phyloP scores from a whole-genome alignment of 2,329 filamentous ascomycete species.

The Berkeleyomyces rouxiae region DNA sequence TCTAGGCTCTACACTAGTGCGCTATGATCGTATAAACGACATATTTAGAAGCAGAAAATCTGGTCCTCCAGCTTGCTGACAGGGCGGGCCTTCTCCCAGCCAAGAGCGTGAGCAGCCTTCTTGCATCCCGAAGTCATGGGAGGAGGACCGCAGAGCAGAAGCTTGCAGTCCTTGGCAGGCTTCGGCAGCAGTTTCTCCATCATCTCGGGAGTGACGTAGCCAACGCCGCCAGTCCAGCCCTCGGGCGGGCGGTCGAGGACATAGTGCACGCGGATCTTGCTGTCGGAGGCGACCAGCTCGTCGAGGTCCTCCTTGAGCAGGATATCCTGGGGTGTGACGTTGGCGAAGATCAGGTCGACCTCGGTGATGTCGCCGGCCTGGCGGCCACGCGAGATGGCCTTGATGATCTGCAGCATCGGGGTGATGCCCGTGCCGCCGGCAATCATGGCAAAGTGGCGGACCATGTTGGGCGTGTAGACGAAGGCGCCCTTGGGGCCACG shows the following conservation, averaged over 20 bases:
- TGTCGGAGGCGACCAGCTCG: constrained; percentile 56
- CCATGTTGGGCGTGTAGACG: constrained; percentile 95
- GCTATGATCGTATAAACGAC: not conserved
- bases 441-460: constrained; percentile 92
- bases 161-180: constrained; percentile 74
- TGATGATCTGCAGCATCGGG: constrained; percentile 92
- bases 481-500: constrained; percentile 94
- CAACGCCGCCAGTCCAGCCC: constrained; percentile 80
- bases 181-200: constrained; percentile 73
- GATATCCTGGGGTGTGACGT: constrained; percentile 86
- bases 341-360: constrained; percentile 91
- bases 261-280: constrained; percentile 76
- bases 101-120: constrained; percentile 79
- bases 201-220: constrained; percentile 92
- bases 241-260: constrained; percentile 91
- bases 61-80: constrained; percentile 98
- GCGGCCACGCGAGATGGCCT: constrained; percentile 72
- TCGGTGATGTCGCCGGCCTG: constrained; percentile 67
- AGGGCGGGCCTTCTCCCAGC: constrained; percentile 79
- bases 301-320: constrained; percentile 87
- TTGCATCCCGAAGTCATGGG: constrained; percentile 96
- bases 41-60: constrained; percentile 68
- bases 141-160: constrained; percentile 85
- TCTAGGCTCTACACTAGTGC: not conserved
- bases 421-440: constrained; percentile 95